These are phyloP conservation scores for Oidiodendron maius DNA, from an alignment of 495 filamentous ascomycete genomes.

Conservation along the genomic window DNA sequence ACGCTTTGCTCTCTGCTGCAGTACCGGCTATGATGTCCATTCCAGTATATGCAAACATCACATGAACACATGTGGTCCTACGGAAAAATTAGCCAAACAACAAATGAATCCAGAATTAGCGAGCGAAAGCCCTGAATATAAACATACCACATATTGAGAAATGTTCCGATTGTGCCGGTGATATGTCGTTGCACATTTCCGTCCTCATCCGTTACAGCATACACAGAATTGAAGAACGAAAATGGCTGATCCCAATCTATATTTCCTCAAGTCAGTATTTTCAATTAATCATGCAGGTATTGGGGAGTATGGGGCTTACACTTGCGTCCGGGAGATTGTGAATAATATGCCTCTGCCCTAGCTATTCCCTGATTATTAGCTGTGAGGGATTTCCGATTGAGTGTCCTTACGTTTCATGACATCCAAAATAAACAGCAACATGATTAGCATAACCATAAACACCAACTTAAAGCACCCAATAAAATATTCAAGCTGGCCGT, in stretches of 20 bases:
- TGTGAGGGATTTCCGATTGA: neutral
- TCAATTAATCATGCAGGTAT: neutral
- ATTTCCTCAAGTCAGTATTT: conserved; percentile 9
- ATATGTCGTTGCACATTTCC: conserved; percentile 4
- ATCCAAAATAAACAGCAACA: conserved; percentile 26
- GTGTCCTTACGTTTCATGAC: conserved; percentile 20
- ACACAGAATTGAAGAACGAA: conserved; percentile 24
- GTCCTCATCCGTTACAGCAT: conserved; percentile 16
- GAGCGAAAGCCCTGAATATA: neutral
- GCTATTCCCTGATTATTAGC: neutral
- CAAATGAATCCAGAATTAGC: neutral
- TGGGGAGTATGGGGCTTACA: neutral
- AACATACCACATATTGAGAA: conserved; percentile 21
- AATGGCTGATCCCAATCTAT: conserved; percentile 26
- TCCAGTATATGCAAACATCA: conserved; percentile 37
- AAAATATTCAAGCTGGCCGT: conserved; percentile 42
- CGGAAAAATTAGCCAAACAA: conserved; percentile 19
- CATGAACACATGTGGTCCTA: conserved; percentile 24
- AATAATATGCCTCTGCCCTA: neutral
- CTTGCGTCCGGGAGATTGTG: neutral
- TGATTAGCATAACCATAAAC: conserved; percentile 34
- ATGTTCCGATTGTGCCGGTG: conserved; percentile 14
- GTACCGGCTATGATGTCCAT: conserved; percentile 36
- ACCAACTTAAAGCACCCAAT: conserved; percentile 36
- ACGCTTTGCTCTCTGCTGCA: conserved; percentile 34